Evolutionary conservation across 495 filamentous ascomycete species (phyloP).

Genomic region (Cercophora samala): DNA sequence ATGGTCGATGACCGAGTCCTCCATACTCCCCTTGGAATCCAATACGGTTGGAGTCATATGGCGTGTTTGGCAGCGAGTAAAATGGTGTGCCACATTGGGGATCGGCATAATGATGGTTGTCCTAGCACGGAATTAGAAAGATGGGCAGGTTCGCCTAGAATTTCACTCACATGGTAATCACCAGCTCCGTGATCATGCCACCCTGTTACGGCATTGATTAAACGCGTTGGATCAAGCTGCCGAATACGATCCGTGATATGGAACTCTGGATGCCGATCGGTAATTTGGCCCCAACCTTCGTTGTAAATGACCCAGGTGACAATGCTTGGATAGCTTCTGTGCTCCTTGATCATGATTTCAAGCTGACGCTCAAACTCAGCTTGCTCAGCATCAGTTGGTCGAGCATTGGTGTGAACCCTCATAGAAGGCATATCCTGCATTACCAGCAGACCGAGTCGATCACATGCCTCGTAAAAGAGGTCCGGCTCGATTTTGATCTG

Average conservation of each 20-base stretch:
- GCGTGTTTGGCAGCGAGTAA: slow-evolving; percentile 53
- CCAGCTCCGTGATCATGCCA: slow-evolving; percentile 62
- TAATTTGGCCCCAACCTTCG: slow-evolving; percentile 66
- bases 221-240: slow-evolving; percentile 57
- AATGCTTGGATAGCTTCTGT: slow-evolving; percentile 61
- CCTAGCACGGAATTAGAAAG: slow-evolving; percentile 31
- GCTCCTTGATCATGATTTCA: slow-evolving; percentile 57
- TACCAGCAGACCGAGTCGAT: slow-evolving; percentile 59
- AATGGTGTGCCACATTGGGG: slow-evolving; percentile 67
- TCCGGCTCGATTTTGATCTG: slow-evolving; percentile 67
- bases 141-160: neutral
- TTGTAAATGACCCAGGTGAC: slow-evolving; percentile 62
- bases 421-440: slow-evolving; percentile 69
- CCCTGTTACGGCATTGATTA: slow-evolving; percentile 58
- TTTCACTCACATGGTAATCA: slow-evolving; percentile 44
- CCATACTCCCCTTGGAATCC: slow-evolving; percentile 69
- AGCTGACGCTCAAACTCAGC: slow-evolving; percentile 61
- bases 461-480: slow-evolving; percentile 65
- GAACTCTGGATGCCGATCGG: slow-evolving; percentile 50
- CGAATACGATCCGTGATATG: slow-evolving; percentile 51
- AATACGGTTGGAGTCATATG: slow-evolving; percentile 58
- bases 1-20: slow-evolving; percentile 60
- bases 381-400: slow-evolving; percentile 49
- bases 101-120: slow-evolving; percentile 70
- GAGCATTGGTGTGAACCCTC: slow-evolving; percentile 31